Evolutionary conservation across 352 stramenopile species (phyloP), one percentile per base, ranked within the genome.

Genomic region (Thalassiosira exigua): DNA sequence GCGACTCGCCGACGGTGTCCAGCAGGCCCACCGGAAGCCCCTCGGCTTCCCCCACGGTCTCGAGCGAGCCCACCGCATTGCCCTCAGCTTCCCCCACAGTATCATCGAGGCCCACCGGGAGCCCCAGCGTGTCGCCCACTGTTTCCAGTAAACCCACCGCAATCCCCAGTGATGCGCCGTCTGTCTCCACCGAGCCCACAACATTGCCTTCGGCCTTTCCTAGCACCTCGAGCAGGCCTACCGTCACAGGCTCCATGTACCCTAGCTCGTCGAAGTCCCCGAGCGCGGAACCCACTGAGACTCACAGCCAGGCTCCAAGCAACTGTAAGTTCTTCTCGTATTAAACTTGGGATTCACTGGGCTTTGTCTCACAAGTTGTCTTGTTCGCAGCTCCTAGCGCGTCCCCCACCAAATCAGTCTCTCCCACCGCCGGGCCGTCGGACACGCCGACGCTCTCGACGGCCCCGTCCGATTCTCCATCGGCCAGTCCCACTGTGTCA

Each of bases 11-110:
- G 12, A 65, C 64, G 3, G 30, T 64, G 9, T 65, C 30, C 14
- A 36, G 11, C 3, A 4, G 21, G n/a, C 71, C 71, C 0, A 73
- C 51, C 27, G 59, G 17, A 58, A 29, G 60, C 21, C 71, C 71
- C 32, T 54, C 50, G 29, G 24, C 11, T 1, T 21, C 2, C 14
- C 64, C 64, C n/a, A 65, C 64, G 3, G 30, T 64, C 17, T 65
- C 30, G 9, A 36, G 11, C 3, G 5, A 21, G n/a, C 71, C 71
- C 0, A 73, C 51, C 27, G 59, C n/a, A 58, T 56, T 30, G 39
- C 71, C 21, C 71, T 62, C 32, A 69, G 41, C 12, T 41, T 30
- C 29, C 24, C 62, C 39, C n/a, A 65, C 64, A 2, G 30, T 64
- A 11, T 65, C 30, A 12, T 30, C 22, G 9, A 4, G 21, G n/a